Evolutionary conservation across 768 basidiomycete species (phyloP).

Genomic region (Xerocomus potaroensis): DNA sequence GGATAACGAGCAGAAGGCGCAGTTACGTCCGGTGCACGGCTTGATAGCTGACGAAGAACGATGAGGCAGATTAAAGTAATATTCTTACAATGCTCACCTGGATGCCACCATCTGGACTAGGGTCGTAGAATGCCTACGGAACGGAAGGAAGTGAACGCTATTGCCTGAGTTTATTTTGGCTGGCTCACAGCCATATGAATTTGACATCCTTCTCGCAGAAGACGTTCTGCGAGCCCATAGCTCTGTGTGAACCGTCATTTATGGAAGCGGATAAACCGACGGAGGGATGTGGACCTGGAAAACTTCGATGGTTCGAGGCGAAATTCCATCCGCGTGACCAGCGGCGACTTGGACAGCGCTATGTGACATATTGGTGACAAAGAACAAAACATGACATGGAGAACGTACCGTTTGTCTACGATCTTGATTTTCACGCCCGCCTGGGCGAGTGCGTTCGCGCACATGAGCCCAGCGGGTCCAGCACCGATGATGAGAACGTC

Average conservation of each 20-base stretch:
- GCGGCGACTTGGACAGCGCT: slow-evolving; percentile 16
- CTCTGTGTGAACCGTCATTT: slow-evolving; percentile 41
- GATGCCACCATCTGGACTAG: slow-evolving; percentile 55
- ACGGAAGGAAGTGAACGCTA: background rate
- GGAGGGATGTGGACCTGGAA: slow-evolving; percentile 34
- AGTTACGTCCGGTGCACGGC: slow-evolving; percentile 56
- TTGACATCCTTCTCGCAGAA: slow-evolving; percentile 58
- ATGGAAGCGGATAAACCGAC: background rate
- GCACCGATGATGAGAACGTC: slow-evolving; percentile 43
- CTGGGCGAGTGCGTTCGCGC: slow-evolving; percentile 37
- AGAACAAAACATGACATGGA: background rate
- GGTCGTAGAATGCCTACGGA: slow-evolving; percentile 70
- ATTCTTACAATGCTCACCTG: slow-evolving; percentile 35
- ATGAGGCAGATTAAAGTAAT: background rate
- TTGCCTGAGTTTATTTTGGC: background rate
- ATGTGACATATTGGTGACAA: background rate
- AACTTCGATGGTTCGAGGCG: slow-evolving; percentile 36
- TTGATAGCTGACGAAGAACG: slow-evolving; percentile 44
- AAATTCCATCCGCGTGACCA: slow-evolving; percentile 29
- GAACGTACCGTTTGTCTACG: slow-evolving; percentile 36
- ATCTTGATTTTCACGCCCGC: slow-evolving; percentile 36
- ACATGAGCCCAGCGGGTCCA: slow-evolving; percentile 42
- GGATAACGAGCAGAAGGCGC: slow-evolving; percentile 63
- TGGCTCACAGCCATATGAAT: slow-evolving; percentile 60
- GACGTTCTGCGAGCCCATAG: slow-evolving; percentile 64